phyloP scores from a whole-genome alignment of 805 yeast species.

The Ogataea corticis region DNA sequence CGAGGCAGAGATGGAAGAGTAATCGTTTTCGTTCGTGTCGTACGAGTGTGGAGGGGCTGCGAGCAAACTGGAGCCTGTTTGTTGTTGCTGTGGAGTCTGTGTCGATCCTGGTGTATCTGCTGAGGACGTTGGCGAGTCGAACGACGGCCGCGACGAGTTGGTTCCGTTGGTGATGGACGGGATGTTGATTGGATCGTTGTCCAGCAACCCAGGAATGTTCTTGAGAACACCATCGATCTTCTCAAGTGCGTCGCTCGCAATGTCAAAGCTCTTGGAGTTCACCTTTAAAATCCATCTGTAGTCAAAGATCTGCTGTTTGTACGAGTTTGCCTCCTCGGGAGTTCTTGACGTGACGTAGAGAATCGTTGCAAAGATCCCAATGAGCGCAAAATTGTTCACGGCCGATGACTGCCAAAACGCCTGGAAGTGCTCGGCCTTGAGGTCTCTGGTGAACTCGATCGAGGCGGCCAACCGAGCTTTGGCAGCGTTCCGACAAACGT shows the following conservation, averaged over 20 bases:
- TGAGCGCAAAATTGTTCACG: constrained; percentile 72
- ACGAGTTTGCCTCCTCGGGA: constrained; percentile 62
- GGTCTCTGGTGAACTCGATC: constrained; percentile 70
- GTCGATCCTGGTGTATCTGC: constrained; percentile 5
- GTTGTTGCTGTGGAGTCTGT: not conserved
- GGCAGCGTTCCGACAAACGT: constrained; percentile 84
- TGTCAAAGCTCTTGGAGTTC: constrained; percentile 74
- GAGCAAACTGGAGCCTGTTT: not conserved
- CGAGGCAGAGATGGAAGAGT: constrained; percentile 7
- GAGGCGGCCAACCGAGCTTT: constrained; percentile 79
- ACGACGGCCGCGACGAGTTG: constrained; percentile 7
- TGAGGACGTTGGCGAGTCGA: constrained; percentile 11
- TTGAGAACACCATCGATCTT: constrained; percentile 70
- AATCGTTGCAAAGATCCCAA: constrained; percentile 86
- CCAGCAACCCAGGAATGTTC: constrained; percentile 71
- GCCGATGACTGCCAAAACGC: constrained; percentile 90
- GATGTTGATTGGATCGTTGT: constrained; percentile 12
- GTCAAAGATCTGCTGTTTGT: constrained; percentile 67
- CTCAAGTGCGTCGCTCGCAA: constrained; percentile 71
- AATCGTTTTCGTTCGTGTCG: not conserved
- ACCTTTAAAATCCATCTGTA: constrained; percentile 77
- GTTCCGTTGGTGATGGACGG: constrained; percentile 5
- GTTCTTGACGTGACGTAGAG: constrained; percentile 66
- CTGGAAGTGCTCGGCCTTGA: constrained; percentile 80
- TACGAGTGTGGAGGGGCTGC: too few species aligned